These are phyloP conservation scores for Mucor mucedo DNA, from an alignment of 371 early-diverging fungal species.

Conservation along the genomic window DNA sequence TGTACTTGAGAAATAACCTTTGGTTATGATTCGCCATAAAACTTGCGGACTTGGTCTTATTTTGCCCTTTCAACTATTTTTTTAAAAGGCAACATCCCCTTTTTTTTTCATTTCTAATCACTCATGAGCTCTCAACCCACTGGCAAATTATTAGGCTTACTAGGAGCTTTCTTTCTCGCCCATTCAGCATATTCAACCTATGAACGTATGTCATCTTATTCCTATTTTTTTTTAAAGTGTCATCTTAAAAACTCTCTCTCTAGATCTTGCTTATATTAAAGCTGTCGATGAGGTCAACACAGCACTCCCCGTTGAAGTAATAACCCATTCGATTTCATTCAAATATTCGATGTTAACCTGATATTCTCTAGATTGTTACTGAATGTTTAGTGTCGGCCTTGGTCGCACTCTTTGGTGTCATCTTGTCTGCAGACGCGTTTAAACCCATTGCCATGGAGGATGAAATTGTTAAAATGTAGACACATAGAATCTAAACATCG, in stretches of 20 bases:
- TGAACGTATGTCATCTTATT: slow-evolving; percentile 58
- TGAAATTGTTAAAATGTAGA: slow-evolving; percentile 70
- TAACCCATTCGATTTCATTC: background rate
- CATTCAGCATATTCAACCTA: slow-evolving; percentile 75
- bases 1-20: too few species aligned
- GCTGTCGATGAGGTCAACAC: slow-evolving; percentile 61
- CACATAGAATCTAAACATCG: background rate
- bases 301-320: slow-evolving; percentile 68
- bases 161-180: slow-evolving; percentile 60
- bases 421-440: slow-evolving; percentile 61
- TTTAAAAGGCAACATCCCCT: background rate
- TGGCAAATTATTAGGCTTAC: slow-evolving; percentile 56
- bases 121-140: slow-evolving; percentile 32
- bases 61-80: background rate
- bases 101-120: slow-evolving; percentile 2
- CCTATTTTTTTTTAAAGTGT: background rate
- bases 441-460: slow-evolving; percentile 66
- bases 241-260: background rate
- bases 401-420: slow-evolving; percentile 44
- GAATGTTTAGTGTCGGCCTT: slow-evolving; percentile 50
- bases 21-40: too few species aligned
- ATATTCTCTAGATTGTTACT: slow-evolving; percentile 33
- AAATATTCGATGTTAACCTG: background rate
- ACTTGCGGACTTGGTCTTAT: too few species aligned
- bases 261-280: slow-evolving; percentile 73